phyloP scores from a whole-genome alignment of 805 yeast species.

The Zygosaccharomyces gambellarensis region DNA sequence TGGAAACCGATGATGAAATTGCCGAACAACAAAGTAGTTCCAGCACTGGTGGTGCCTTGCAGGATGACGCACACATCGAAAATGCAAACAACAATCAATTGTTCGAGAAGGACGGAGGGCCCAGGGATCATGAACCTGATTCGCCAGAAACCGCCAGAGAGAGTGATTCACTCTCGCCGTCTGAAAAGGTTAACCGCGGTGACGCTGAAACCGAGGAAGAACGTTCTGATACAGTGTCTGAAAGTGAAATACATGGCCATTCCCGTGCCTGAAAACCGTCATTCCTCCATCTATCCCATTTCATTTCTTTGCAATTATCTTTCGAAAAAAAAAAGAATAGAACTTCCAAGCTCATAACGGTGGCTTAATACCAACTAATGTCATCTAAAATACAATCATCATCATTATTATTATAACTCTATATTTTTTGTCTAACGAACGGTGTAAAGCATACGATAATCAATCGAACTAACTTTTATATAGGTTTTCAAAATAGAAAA shows the following conservation, averaged over 20 bases:
- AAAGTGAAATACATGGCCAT: background rate
- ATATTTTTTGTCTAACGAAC: conserved; percentile 5
- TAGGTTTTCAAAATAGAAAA: background rate
- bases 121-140: background rate
- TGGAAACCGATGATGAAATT: background rate
- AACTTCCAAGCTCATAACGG: background rate
- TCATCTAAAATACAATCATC: background rate
- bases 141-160: background rate
- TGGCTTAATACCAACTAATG: background rate
- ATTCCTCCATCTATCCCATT: background rate
- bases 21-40: background rate
- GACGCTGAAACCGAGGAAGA: background rate
- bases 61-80: conserved; percentile 3
- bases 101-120: background rate
- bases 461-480: background rate
- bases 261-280: background rate
- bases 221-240: background rate
- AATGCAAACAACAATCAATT: conserved; percentile 1
- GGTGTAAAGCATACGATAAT: conserved; percentile 5
- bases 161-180: background rate
- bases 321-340: background rate
- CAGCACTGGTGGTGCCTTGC: background rate
- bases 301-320: background rate
- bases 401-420: background rate
- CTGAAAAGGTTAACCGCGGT: background rate